phyloP scores from a whole-genome alignment of 2,329 filamentous ascomycete species.

The Emergomyces orientalis region DNA sequence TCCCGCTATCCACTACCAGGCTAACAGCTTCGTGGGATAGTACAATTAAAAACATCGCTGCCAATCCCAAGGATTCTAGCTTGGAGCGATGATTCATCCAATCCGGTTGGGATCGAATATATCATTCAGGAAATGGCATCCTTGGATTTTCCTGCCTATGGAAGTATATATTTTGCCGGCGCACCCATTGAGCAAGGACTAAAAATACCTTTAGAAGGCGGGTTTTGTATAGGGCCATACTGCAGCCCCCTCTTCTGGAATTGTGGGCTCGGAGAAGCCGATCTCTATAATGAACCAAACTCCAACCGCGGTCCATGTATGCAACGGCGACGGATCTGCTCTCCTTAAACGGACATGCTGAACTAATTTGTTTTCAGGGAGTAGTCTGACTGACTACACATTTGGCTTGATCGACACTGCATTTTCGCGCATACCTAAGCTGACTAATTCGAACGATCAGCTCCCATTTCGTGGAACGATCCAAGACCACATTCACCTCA shows the following conservation, averaged over 20 bases:
- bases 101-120: slow-evolving; percentile 30
- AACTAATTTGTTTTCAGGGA: slow-evolving; percentile 9
- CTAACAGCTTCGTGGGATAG: slow-evolving; percentile 9
- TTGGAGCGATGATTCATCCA: slow-evolving; percentile 22
- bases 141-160: slow-evolving; percentile 32
- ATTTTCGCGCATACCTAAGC: slow-evolving; percentile 12
- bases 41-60: slow-evolving; percentile 20
- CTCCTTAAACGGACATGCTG: neutral
- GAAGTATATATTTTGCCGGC: slow-evolving; percentile 30
- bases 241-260: slow-evolving; percentile 21
- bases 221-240: slow-evolving; percentile 28
- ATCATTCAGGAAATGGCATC: slow-evolving; percentile 32
- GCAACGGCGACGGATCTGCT: neutral
- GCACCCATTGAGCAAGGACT: slow-evolving; percentile 17
- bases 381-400: slow-evolving; percentile 11
- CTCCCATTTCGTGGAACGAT: slow-evolving; percentile 14
- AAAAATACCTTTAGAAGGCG: slow-evolving; percentile 22
- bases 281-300: slow-evolving; percentile 10
- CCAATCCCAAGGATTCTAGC: slow-evolving; percentile 21
- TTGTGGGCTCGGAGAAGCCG: slow-evolving; percentile 13
- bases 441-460: neutral
- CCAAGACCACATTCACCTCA: slow-evolving; percentile 11
- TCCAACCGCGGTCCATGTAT: slow-evolving; percentile 15
- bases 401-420: slow-evolving; percentile 16
- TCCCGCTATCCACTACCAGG: neutral